These are phyloP conservation scores for Solanum etuberosum DNA, from an alignment of 257 asterid species.

Conservation along the genomic window DNA sequence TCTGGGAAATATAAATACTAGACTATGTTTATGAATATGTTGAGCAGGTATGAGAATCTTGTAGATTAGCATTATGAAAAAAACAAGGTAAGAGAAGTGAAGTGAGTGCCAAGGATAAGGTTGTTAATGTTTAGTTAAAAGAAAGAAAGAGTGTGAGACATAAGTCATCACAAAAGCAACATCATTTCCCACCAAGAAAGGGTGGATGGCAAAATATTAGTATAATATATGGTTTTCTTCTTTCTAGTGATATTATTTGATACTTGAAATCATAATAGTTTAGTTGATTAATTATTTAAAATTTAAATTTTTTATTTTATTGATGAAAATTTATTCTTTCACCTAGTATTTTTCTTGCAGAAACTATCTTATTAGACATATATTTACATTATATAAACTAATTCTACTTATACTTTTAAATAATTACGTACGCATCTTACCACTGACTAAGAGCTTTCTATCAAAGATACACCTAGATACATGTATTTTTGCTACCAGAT, in stretches of 20 bases:
- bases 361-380: no score
- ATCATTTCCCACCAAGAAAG: conserved; percentile 10
- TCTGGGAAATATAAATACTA: background rate
- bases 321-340: background rate
- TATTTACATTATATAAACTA: no score
- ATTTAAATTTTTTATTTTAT: background rate
- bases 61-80: background rate
- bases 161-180: background rate
- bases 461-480: no score
- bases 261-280: background rate
- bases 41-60: background rate
- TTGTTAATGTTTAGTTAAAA: background rate
- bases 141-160: background rate
- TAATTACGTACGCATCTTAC: fast-evolving
- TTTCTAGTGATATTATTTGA: background rate
- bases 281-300: background rate
- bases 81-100: background rate
- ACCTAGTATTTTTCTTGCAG: background rate
- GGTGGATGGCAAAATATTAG: background rate
- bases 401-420: no score
- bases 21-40: background rate
- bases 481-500: no score
- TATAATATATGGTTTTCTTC: background rate
- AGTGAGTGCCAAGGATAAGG: background rate
- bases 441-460: no score